Evolutionary conservation across 768 basidiomycete genomes (phyloP).

Genomic region (Piloderma croceum): DNA sequence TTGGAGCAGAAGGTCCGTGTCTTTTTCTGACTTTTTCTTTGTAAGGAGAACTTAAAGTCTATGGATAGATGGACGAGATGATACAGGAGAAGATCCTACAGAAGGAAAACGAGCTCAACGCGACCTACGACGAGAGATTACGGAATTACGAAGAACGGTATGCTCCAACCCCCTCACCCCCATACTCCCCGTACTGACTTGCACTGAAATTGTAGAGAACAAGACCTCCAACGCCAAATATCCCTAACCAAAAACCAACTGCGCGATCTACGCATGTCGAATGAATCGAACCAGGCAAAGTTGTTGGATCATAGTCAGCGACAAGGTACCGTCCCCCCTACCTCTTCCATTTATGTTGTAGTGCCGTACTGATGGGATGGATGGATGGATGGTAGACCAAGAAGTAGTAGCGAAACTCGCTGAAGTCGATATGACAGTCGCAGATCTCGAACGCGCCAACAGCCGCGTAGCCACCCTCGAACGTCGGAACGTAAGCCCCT

Average conservation of each 20-base stretch:
- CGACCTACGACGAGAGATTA: constrained; percentile 93
- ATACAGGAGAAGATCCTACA: constrained; percentile 83
- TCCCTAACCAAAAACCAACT: constrained; percentile 84
- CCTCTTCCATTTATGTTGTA: background rate
- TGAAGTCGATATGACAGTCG: constrained; percentile 92
- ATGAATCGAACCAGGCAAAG: constrained; percentile 90
- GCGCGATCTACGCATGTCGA: constrained; percentile 82
- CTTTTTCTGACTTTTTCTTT: background rate
- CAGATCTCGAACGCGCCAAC: constrained; percentile 93
- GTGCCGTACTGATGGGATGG: background rate
- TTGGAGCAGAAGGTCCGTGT: constrained; percentile 72
- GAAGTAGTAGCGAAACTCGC: constrained; percentile 86
- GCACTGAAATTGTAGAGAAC: constrained; percentile 53
- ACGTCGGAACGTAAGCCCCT: constrained; percentile 70
- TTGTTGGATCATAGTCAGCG: constrained; percentile 86
- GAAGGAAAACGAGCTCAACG: constrained; percentile 95
- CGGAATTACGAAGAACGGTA: constrained; percentile 95
- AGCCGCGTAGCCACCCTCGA: constrained; percentile 89
- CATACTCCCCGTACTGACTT: background rate
- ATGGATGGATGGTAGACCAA: constrained; percentile 53
- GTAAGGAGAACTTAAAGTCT: background rate
- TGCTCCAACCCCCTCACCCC: constrained; percentile 14
- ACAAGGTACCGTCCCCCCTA: constrained; percentile 54
- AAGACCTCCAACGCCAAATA: constrained; percentile 89
- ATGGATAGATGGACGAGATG: constrained; percentile 93